Evolutionary conservation across 495 filamentous ascomycete genomes (phyloP).

Genomic region (Neurospora sp.): DNA sequence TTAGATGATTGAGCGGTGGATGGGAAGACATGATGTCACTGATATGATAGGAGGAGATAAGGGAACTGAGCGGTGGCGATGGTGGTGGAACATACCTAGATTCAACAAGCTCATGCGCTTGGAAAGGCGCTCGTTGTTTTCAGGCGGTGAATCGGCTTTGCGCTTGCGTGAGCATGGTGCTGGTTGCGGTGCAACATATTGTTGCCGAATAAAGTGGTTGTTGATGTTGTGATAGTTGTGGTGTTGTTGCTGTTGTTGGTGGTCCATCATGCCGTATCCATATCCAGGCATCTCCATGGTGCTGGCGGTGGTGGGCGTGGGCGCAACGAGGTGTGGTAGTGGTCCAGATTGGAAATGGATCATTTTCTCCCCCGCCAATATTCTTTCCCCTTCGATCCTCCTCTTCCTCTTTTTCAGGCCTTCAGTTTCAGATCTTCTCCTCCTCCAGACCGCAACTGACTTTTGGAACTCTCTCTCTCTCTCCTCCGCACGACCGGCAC

Average conservation of each 20-base stretch:
- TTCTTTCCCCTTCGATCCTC: not conserved
- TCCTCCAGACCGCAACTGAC: not conserved
- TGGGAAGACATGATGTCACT: not conserved
- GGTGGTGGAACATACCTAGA: constrained; percentile 48
- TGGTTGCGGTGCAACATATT: constrained; percentile 4
- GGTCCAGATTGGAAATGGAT: not conserved
- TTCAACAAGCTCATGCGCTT: constrained; percentile 78
- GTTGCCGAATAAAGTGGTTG: not conserved
- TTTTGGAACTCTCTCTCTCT: not conserved
- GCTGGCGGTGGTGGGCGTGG: not conserved
- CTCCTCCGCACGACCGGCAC: not conserved
- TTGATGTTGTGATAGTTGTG: constrained; percentile 5
- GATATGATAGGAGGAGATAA: constrained; percentile 1
- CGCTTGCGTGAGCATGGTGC: constrained; percentile 33
- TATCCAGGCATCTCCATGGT: not conserved
- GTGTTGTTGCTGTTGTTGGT: not conserved
- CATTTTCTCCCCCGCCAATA: not conserved
- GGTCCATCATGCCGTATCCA: not conserved
- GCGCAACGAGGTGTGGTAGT: not conserved
- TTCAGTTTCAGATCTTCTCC: not conserved
- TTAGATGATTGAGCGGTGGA: constrained; percentile 6
- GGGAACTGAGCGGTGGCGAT: not conserved
- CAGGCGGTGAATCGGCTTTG: constrained; percentile 39
- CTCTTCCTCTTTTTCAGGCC: not conserved
- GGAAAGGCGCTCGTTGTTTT: constrained; percentile 47